Evolutionary conservation across 768 basidiomycete genomes (phyloP), one percentile per base, ranked within the genome.

Genomic region (Termitomyces sp.): DNA sequence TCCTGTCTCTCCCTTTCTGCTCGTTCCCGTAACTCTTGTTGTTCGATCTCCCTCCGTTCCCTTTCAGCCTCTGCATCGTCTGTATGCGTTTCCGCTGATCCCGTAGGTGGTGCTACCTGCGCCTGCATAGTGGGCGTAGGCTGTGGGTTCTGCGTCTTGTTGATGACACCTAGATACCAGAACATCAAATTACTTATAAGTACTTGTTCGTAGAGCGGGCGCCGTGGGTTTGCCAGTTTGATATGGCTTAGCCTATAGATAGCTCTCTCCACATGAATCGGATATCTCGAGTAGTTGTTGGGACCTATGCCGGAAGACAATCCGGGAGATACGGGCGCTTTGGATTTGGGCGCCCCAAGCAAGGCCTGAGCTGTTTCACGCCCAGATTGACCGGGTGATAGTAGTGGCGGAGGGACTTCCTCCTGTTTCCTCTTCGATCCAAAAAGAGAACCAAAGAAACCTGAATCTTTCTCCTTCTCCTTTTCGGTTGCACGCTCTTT

Each of bases 101-200:
- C 65, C 51, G 32, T 47, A 47, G 65, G 59, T 40, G 68, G 52
- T 5, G 68, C 58, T 8, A 52, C 63, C 13, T 68, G 68, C 18
- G 66, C 69, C 14, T 67, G 68, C 18, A 67, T 70, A 40, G 67
- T 69, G 30, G 73, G 62, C 40, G 78, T 63, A 13, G 75, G 68
- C 3, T 76, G 71, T 14, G 79, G 75, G 53, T 67, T 81, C 66
- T 87, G 88, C 20, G 92, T 83, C 73, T 96, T 94, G 72, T 98
- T 97, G 74, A 98, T 98, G 63, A 98, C 87, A 13, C 95, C 93
- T 38, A 99, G 81, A 70, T 98, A 99, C 97, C 97, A 99, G 79
- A 99, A 98, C 93, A 96, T 97, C 66, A 94, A 76, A 68, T 94
- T 94, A 68, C 89, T 92, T 71, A 92, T 93, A 57, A 92, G 76